Conservation (phyloP, 805 yeast genomes). For the Kockiozyma suomiensis region DNA sequence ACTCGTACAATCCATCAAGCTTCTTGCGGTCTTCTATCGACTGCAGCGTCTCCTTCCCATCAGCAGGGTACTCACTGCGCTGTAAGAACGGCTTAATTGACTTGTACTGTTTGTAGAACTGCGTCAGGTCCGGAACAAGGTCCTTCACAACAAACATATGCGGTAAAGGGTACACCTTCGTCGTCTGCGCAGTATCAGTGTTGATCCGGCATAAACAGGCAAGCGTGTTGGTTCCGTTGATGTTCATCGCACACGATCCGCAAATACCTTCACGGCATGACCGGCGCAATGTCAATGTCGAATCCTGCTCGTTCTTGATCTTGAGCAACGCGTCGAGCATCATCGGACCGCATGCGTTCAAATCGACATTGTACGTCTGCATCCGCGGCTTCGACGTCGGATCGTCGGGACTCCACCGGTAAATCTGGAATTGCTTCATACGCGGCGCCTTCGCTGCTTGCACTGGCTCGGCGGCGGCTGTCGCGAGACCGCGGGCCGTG, state of each 20-base stretch:
- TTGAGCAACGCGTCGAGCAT: conserved; percentile 90
- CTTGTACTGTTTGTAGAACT: conserved; percentile 97
- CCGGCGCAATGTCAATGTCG: conserved; percentile 94
- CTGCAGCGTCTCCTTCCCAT: conserved; percentile 92
- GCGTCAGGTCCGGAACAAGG: conserved; percentile 96
- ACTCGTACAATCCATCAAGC: conserved; percentile 95
- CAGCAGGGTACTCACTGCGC: conserved; percentile 74
- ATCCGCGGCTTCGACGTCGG: conserved; percentile 89
- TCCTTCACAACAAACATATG: conserved; percentile 98
- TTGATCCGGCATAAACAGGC: conserved; percentile 97
- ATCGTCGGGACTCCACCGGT: conserved; percentile 98
- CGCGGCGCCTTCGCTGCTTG: conserved; percentile 58
- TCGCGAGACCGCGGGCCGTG: conserved; percentile 33
- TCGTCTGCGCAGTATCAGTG: conserved; percentile 68
- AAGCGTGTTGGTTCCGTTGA: conserved; percentile 94
- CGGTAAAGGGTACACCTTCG: conserved; percentile 93
- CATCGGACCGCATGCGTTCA: conserved; percentile 97
- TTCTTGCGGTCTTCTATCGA: conserved; percentile 90
- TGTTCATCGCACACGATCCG: conserved; percentile 99
- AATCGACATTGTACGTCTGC: conserved; percentile 80
- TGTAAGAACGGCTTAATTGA: conserved; percentile 96
- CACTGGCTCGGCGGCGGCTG: conserved; percentile 42
- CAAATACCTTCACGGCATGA: conserved; percentile 99
- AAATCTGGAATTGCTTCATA: conserved; percentile 83
- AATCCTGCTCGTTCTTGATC: conserved; percentile 95